These are phyloP conservation scores for Lachnum nothofagi DNA, from an alignment of 2,329 filamentous ascomycete genomes.

Conservation along the genomic window DNA sequence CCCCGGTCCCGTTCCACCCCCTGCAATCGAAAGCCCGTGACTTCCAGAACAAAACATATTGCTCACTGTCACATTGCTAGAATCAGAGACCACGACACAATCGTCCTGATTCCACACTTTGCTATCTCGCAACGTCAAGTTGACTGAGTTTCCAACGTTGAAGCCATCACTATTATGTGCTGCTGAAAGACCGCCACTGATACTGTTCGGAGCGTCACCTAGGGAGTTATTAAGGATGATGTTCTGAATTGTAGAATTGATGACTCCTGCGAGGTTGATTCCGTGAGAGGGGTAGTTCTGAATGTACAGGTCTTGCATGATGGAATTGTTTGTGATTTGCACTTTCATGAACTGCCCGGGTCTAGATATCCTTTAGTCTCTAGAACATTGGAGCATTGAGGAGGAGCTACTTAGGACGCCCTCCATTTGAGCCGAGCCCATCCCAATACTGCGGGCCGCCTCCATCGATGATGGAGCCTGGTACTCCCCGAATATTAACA, in stretches of 20 bases:
- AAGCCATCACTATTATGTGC: slow-evolving; percentile 37
- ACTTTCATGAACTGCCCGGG: slow-evolving; percentile 39
- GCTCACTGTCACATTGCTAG: slow-evolving; percentile 8
- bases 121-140: slow-evolving; percentile 28
- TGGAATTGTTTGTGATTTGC: slow-evolving; percentile 37
- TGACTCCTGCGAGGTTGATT: slow-evolving; percentile 34
- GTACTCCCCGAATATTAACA: slow-evolving; percentile 37
- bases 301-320: slow-evolving; percentile 36
- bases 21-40: slow-evolving; percentile 11
- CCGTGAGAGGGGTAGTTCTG: slow-evolving; percentile 39
- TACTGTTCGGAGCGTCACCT: slow-evolving; percentile 34
- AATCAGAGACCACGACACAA: slow-evolving; percentile 26
- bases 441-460: slow-evolving; percentile 42
- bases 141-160: slow-evolving; percentile 31
- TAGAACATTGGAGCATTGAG: not conserved
- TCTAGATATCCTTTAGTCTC: slow-evolving; percentile 23
- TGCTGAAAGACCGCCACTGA: slow-evolving; percentile 32
- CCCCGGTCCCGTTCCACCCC: slow-evolving; percentile 5
- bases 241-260: slow-evolving; percentile 33
- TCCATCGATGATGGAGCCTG: slow-evolving; percentile 35
- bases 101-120: slow-evolving; percentile 34
- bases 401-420: slow-evolving; percentile 20
- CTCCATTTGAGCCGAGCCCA: slow-evolving; percentile 44
- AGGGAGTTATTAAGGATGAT: slow-evolving; percentile 38
- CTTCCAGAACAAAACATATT: slow-evolving; percentile 10